These are phyloP conservation scores for Geotrichum reessii DNA, from an alignment of 1,139 yeast species.

Conservation along the genomic window DNA sequence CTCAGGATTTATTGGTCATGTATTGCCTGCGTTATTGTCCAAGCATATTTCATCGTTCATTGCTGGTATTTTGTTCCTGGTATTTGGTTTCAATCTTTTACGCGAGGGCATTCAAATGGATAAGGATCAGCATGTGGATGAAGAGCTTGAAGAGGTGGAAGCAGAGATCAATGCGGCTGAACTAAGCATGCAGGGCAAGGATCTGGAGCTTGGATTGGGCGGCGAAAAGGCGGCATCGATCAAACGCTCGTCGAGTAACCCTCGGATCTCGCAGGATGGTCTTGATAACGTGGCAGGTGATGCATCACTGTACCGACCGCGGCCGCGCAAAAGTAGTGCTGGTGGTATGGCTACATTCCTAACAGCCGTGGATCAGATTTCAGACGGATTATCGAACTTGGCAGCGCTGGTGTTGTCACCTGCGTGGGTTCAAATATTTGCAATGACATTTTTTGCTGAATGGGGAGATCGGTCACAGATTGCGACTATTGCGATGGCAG, in stretches of 20 bases:
- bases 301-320: conserved; percentile 26
- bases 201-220: conserved; percentile 52
- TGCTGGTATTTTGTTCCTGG: conserved; percentile 74
- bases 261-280: conserved; percentile 32
- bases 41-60: conserved; percentile 71
- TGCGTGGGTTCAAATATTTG: conserved; percentile 87
- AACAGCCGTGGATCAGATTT: conserved; percentile 23
- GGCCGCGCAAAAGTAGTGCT: conserved; percentile 21
- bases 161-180: conserved; percentile 75
- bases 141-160: conserved; percentile 94
- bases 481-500: conserved; percentile 98
- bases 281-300: conserved; percentile 28
- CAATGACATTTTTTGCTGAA: conserved; percentile 95
- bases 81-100: conserved; percentile 74
- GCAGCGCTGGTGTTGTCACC: conserved; percentile 73
- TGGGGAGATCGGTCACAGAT: conserved; percentile 99
- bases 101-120: conserved; percentile 82
- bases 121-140: conserved; percentile 78
- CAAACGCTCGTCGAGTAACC: conserved; percentile 29
- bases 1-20: conserved; percentile 87
- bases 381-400: conserved; percentile 44
- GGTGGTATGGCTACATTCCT: conserved; percentile 20
- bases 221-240: conserved; percentile 25
- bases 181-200: conserved; percentile 47
- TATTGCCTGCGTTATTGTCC: conserved; percentile 78